Evolutionary conservation across 768 basidiomycete genomes (phyloP).

Genomic region (Gloeopeniophorella convolvens): DNA sequence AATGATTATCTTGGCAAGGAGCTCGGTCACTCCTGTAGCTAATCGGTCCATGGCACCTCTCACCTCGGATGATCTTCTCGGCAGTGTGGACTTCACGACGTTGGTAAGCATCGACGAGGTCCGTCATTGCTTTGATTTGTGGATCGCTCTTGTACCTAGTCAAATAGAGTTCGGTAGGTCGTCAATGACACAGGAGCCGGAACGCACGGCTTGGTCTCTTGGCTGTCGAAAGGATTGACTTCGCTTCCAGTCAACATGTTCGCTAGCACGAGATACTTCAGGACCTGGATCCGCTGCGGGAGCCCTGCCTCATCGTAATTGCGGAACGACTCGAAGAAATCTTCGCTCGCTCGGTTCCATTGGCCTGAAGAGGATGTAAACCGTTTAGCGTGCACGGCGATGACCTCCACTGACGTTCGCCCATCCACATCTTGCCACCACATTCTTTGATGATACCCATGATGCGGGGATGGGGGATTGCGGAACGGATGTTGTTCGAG

Average conservation of each 20-base stretch:
- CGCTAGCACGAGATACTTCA: slow-evolving; percentile 95
- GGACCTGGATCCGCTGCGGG: slow-evolving; percentile 92
- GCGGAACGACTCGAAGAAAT: slow-evolving; percentile 98
- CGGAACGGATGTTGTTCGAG: slow-evolving; percentile 84
- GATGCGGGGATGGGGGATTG: slow-evolving; percentile 96
- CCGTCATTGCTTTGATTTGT: slow-evolving; percentile 97
- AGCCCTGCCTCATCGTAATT: slow-evolving; percentile 99
- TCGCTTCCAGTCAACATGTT: slow-evolving; percentile 98
- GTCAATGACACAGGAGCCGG: not conserved
- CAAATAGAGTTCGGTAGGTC: not conserved
- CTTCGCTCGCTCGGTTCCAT: slow-evolving; percentile 95
- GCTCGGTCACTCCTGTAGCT: slow-evolving; percentile 7
- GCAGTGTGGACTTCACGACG: slow-evolving; percentile 95
- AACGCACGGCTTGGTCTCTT: slow-evolving; percentile 96
- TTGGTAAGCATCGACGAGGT: slow-evolving; percentile 94
- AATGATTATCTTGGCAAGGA: slow-evolving; percentile 63
- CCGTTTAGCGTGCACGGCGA: not conserved
- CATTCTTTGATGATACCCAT: slow-evolving; percentile 99
- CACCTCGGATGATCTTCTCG: slow-evolving; percentile 89
- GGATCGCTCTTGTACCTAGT: slow-evolving; percentile 88
- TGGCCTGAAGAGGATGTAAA: slow-evolving; percentile 50
- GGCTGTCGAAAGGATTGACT: slow-evolving; percentile 98
- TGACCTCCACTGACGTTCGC: slow-evolving; percentile 62
- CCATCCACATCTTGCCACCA: slow-evolving; percentile 99
- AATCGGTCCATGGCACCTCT: not conserved